These are phyloP conservation scores for Talaromyces ruber DNA, from an alignment of 495 filamentous ascomycete species.

Conservation along the genomic window DNA sequence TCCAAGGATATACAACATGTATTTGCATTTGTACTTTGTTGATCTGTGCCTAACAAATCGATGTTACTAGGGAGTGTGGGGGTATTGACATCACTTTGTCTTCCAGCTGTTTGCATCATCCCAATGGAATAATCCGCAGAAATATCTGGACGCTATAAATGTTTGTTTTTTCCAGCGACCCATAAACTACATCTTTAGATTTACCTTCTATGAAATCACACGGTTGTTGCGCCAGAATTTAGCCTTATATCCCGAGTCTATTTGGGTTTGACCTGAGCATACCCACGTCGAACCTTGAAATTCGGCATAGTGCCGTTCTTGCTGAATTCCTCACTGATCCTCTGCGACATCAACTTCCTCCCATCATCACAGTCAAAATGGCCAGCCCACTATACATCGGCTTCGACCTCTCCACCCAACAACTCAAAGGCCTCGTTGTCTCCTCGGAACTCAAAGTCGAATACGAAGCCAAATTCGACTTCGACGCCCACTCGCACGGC, in stretches of 20 bases:
- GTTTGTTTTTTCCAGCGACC: not conserved
- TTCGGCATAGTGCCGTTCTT: not conserved
- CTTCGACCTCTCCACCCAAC: constrained; percentile 79
- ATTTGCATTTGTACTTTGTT: too few relatives aligned
- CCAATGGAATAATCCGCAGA: not conserved
- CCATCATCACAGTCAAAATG: not conserved
- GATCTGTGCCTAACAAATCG: too few relatives aligned
- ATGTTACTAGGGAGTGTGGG: not conserved
- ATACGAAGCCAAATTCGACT: constrained; percentile 41
- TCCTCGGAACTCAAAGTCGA: constrained; percentile 62
- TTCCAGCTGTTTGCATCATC: not conserved
- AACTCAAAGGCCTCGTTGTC: constrained; percentile 85
- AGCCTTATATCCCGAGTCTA: not conserved
- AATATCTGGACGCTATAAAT: not conserved
- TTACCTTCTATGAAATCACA: not conserved
- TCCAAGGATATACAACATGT: too few relatives aligned
- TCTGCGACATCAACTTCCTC: too few relatives aligned
- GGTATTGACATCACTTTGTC: not conserved
- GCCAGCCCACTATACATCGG: not conserved
- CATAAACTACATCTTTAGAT: not conserved
- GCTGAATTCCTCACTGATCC: too few relatives aligned
- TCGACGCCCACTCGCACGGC: constrained; percentile 54
- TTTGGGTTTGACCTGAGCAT: not conserved
- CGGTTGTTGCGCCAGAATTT: not conserved
- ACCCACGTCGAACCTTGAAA: not conserved